Evolutionary conservation across 352 stramenopile species (phyloP).

Genomic region (Phytophthora parvispora): DNA sequence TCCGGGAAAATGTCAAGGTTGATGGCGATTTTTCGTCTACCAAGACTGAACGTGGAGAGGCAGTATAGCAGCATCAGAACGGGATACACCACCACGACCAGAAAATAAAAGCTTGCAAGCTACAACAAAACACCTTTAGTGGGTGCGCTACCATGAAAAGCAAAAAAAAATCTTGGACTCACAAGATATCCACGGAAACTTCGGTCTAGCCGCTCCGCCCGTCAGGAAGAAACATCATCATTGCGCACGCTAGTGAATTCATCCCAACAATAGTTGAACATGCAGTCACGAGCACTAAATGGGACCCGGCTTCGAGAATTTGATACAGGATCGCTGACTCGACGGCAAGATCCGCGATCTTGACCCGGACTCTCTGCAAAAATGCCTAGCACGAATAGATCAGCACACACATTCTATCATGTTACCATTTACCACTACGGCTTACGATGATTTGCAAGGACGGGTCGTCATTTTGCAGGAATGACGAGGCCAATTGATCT

Average conservation of each 20-base stretch:
- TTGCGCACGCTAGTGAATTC: background rate
- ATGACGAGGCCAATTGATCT: background rate
- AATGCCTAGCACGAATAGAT: background rate
- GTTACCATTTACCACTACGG: background rate
- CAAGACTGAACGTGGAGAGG: slow-evolving; percentile 33
- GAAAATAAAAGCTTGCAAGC: slow-evolving; percentile 41
- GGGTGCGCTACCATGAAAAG: no score
- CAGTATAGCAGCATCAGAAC: slow-evolving; percentile 36
- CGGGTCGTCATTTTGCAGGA: slow-evolving; percentile 1
- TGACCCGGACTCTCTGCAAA: background rate
- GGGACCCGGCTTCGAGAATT: background rate
- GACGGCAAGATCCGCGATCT: background rate
- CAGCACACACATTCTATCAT: background rate
- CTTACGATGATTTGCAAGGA: slow-evolving; percentile 5
- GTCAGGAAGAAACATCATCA: background rate
- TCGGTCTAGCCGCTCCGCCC: background rate
- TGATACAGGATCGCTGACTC: background rate
- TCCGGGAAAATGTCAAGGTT: slow-evolving; percentile 40
- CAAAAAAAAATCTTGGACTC: background rate
- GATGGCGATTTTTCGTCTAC: slow-evolving; percentile 34
- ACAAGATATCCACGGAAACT: background rate
- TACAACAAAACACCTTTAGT: background rate
- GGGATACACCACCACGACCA: slow-evolving; percentile 35
- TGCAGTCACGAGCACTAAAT: background rate
- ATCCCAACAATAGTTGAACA: background rate